A percentile compares a stretch with the other conserved stretches of the same genome.
Conservation (phyloP, 2,329 filamentous ascomycete genomes). For the Alternaria triticina region DNA sequence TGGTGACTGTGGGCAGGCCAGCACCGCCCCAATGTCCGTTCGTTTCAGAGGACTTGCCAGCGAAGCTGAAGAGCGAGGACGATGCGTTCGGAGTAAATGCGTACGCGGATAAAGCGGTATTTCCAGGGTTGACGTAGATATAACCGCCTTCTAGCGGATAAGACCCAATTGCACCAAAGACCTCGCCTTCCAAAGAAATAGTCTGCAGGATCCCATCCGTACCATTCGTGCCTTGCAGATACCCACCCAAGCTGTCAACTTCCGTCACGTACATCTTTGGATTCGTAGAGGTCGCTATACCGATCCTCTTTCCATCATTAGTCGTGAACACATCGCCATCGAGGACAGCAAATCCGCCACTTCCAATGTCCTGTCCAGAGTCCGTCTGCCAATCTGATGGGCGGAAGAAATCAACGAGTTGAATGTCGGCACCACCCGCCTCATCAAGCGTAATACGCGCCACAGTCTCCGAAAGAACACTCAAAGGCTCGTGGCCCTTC, state of each 20-base stretch:
- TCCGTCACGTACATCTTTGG: constrained; percentile 34
- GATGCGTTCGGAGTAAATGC: constrained; percentile 23
- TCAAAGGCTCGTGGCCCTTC: constrained; percentile 7
- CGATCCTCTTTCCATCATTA: constrained; percentile 27
- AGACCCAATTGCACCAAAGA: constrained; percentile 29
- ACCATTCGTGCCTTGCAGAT: constrained; percentile 24
- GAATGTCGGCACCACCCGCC: constrained; percentile 9
- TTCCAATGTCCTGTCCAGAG: constrained; percentile 21
- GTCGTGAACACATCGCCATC: constrained; percentile 24
- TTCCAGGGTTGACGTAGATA: constrained; percentile 39
- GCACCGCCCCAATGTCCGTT: constrained; percentile 37
- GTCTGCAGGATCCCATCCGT: constrained; percentile 31
- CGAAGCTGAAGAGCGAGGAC: constrained; percentile 35
- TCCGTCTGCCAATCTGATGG: constrained; percentile 16
- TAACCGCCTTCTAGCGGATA: constrained; percentile 38
- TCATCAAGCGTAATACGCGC: constrained; percentile 13
- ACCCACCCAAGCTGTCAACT: constrained; percentile 32
- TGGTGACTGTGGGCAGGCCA: constrained; percentile 48
- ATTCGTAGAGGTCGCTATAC: constrained; percentile 39
- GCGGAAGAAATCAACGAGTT: constrained; percentile 23
- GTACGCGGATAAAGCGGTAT: constrained; percentile 38
- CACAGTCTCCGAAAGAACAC: constrained; percentile 18
- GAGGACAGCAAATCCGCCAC: constrained; percentile 23
- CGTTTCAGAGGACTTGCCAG: constrained; percentile 31
- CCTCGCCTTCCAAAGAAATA: constrained; percentile 23